Percentiles rank a stretch among this genome's conserved stretches.
Evolutionary conservation across 345 rosid species (phyloP).

Genomic region (Citrus hindsii): DNA sequence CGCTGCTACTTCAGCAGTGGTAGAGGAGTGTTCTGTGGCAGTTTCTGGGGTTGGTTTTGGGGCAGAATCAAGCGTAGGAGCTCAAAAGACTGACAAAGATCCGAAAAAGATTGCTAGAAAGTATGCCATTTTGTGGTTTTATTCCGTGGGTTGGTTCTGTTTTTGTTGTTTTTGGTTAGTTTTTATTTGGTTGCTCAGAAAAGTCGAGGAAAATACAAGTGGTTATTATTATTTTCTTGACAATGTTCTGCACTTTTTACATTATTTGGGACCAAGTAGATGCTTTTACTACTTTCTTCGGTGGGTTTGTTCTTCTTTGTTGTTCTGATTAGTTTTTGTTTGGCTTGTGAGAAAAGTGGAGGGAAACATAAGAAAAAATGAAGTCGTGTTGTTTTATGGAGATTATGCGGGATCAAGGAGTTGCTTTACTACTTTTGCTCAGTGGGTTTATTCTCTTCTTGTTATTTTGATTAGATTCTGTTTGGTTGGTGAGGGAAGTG

Average conservation of each 20-base stretch:
- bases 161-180: background rate
- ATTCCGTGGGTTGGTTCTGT: background rate
- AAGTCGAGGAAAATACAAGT: background rate
- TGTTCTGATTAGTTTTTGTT: background rate
- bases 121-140: conserved; percentile 19
- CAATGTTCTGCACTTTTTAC: background rate
- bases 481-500: background rate
- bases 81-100: conserved; percentile 36
- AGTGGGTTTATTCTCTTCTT: background rate
- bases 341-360: background rate
- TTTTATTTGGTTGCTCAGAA: background rate
- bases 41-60: background rate
- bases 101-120: conserved; percentile 56
- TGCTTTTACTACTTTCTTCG: background rate
- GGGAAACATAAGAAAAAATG: background rate
- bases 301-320: background rate
- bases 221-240: background rate
- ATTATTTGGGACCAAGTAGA: background rate
- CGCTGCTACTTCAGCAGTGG: background rate
- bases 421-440: background rate
- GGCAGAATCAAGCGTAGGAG: background rate
- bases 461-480: background rate
- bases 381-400: background rate
- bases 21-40: background rate
- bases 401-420: background rate